Evolutionary conservation across 176 grass and related monocot species (phyloP), one percentile per base, ranked within the genome.

Genomic region (Phoenix roebelenii): DNA sequence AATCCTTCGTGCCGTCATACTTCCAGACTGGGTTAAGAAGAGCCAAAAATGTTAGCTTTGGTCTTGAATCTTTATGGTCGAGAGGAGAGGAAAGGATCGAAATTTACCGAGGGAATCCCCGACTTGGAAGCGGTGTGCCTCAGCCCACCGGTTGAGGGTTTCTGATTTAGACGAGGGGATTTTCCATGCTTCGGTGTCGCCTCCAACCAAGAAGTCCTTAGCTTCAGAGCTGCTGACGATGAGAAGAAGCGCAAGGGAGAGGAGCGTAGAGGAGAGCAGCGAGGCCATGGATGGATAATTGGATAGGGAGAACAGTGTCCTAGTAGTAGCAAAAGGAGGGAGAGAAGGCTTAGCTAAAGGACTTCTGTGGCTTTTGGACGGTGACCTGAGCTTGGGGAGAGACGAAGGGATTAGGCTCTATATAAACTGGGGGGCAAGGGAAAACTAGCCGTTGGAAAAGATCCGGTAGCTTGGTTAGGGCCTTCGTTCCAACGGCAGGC

Each of bases 111-210:
- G 79, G 22, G 48, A 66, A 53, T 82, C 79, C 18, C 79, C 72
- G 30, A 82, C 60, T 82, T 56, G 72, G 66, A 82, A 82, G 0
- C 79, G 67, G 9, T 55, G 72, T 16, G 61, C 53, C 66, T 72
- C 79, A 5, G 72, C 79, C 79, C 79, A 82, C 49, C 67, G 68
- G 66, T 82, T 82, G 72, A 76, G 79, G 30, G 72, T 53, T 18
- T 65, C 67, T 17, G 60, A 66, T 25, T 66, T 55, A 4, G 66
- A 71, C 20, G 67, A 10, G 7, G 79, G 66, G 7, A 82, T 51
- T 39, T 48, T 23, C 79, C 79, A 82, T 15, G 72, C 39, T 24
- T 71, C n/a, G 23, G 22, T 57, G 54, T 23, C 60, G 54, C 72
- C 79, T 53, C 79, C 79, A 16, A 82, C 79, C 57, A 71, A 49